phyloP scores from a whole-genome alignment of 2,329 filamentous ascomycete species.

The Alternaria sp. region DNA sequence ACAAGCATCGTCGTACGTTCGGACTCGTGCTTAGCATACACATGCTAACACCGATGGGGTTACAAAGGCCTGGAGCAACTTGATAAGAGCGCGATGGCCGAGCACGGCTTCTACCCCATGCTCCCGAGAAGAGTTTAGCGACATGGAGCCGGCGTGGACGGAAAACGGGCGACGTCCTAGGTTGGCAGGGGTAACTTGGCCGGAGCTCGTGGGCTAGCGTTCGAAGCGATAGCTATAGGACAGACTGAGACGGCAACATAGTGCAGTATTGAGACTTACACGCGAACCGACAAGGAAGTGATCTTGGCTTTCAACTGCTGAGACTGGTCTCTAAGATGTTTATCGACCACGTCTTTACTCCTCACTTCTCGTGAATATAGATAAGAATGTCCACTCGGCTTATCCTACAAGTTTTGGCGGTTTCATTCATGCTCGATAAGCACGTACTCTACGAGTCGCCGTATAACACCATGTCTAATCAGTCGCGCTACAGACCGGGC shows the following conservation, averaged over 20 bases:
- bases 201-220: neutral
- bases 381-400: neutral
- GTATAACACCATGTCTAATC: neutral
- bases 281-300: neutral
- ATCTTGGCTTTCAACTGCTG: neutral
- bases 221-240: neutral
- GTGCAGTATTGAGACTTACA: neutral
- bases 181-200: neutral
- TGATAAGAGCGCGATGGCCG: neutral
- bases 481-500: constrained; percentile 11
- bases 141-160: neutral
- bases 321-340: neutral
- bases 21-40: neutral
- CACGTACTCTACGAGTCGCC: constrained; percentile 1
- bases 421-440: neutral
- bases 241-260: neutral
- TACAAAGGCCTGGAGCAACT: neutral
- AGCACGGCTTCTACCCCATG: neutral
- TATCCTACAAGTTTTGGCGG: neutral
- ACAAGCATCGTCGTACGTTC: neutral
- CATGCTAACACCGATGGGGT: neutral
- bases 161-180: neutral
- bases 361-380: neutral
- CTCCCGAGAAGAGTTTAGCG: neutral
- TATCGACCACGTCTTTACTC: neutral